Evolutionary conservation across 2,329 filamentous ascomycete genomes (phyloP).

Genomic region (Aspergillus transmontanensis): DNA sequence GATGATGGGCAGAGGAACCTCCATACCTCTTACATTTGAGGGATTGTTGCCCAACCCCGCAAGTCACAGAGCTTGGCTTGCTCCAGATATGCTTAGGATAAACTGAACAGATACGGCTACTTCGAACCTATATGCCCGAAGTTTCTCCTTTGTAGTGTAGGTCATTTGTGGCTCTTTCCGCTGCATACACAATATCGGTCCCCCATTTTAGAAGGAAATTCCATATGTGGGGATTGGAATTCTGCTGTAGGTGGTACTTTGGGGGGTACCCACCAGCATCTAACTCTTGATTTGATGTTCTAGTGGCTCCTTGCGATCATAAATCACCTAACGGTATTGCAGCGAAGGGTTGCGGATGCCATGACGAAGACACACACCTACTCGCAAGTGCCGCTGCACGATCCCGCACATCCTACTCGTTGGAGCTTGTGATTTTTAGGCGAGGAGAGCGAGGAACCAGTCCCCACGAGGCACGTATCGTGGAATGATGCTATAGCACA

Average conservation of each 20-base stretch:
- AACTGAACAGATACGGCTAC: not conserved
- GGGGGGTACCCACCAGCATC: slow-evolving; percentile 4
- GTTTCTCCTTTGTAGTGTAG: not conserved
- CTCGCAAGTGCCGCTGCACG: not conserved
- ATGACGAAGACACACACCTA: not conserved
- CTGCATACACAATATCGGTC: not conserved
- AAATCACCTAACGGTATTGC: not conserved
- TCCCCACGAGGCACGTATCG: slow-evolving; percentile 3
- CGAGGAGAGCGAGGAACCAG: not conserved
- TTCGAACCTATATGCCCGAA: not conserved
- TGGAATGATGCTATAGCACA: not conserved
- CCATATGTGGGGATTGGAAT: not conserved
- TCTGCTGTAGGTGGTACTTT: not conserved
- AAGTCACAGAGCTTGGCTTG: slow-evolving; percentile 13
- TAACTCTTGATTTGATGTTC: not conserved
- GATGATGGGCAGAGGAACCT: not conserved
- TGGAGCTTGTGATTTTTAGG: not conserved
- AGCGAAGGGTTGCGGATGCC: not conserved
- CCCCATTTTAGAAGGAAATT: not conserved
- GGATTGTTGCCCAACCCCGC: slow-evolving; percentile 27
- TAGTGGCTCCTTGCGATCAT: not conserved
- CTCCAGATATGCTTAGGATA: slow-evolving; percentile 2
- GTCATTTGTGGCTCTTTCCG: not conserved
- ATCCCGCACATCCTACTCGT: slow-evolving; percentile 2
- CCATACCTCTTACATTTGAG: not conserved